Evolutionary conservation across 345 rosid species (phyloP).

Genomic region (Lumnitzera littorea): DNA sequence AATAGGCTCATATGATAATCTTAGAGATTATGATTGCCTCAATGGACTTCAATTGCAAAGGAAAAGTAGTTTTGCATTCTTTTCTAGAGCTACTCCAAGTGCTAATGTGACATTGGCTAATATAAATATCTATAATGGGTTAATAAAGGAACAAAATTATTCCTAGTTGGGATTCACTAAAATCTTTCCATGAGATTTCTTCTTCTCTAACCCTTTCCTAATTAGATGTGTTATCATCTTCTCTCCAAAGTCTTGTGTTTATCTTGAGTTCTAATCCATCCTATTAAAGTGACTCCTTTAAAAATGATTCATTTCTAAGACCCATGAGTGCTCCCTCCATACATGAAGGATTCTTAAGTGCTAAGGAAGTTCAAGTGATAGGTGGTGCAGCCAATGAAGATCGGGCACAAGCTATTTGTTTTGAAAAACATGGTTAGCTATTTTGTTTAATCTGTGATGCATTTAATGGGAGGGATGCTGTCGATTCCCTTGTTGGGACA

Average conservation of each 20-base stretch:
- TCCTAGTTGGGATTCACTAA: constrained; percentile 81
- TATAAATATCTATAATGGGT: constrained; percentile 85
- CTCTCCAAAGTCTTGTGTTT: constrained; percentile 72
- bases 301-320: constrained; percentile 50
- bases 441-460: constrained; percentile 92
- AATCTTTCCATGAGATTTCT: constrained; percentile 65
- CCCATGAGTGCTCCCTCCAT: constrained; percentile 58
- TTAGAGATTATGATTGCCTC: constrained; percentile 25
- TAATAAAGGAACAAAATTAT: constrained; percentile 79
- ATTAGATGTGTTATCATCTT: constrained; percentile 82
- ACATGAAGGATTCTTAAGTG: constrained; percentile 62
- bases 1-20: constrained; percentile 18
- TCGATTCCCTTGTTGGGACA: constrained; percentile 94
- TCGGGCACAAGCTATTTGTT: constrained; percentile 95
- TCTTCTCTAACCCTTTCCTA: constrained; percentile 69
- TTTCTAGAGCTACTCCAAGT: constrained; percentile 93
- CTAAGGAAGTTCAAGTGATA: constrained; percentile 80
- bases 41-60: constrained; percentile 37
- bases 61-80: constrained; percentile 76
- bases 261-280: constrained; percentile 78
- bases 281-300: constrained; percentile 48
- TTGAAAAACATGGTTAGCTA: constrained; percentile 90
- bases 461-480: constrained; percentile 96
- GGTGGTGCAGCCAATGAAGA: constrained; percentile 99
- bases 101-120: constrained; percentile 95